A percentile compares a stretch with the other conserved stretches of the same genome.
phyloP scores from a whole-genome alignment of 345 rosid genomes.

The Camelina sativa region DNA sequence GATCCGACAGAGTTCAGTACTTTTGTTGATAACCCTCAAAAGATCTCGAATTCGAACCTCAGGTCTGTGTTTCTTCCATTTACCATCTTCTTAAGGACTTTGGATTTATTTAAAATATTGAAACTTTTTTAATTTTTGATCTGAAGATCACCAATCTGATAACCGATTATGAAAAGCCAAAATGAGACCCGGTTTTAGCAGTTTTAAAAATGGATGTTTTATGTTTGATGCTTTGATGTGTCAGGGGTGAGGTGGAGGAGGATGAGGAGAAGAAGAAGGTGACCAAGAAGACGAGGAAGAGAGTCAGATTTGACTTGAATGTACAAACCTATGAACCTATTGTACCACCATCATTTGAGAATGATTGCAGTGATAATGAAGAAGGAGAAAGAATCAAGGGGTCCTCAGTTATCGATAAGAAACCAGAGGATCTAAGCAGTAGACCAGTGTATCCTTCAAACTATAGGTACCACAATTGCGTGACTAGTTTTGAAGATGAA shows the following conservation, averaged over 20 bases:
- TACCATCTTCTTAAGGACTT: neutral
- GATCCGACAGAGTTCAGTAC: slow-evolving; percentile 45
- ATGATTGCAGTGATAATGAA: slow-evolving; percentile 50
- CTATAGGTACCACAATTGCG: slow-evolving; percentile 65
- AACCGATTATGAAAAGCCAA: slow-evolving; percentile 16
- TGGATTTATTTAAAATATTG: slow-evolving; percentile 2
- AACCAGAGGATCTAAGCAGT: slow-evolving; percentile 35
- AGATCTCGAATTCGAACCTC: slow-evolving; percentile 49
- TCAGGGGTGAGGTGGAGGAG: slow-evolving; percentile 32
- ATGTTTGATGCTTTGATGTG: neutral
- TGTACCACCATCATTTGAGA: slow-evolving; percentile 37
- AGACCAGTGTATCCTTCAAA: slow-evolving; percentile 51
- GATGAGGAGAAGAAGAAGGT: slow-evolving; percentile 45
- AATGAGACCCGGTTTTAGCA: slow-evolving; percentile 7
- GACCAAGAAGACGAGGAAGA: slow-evolving; percentile 61
- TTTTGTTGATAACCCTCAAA: slow-evolving; percentile 30
- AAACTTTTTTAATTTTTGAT: neutral
- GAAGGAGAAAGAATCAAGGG: slow-evolving; percentile 37
- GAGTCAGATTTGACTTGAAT: slow-evolving; percentile 86
- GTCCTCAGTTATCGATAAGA: slow-evolving; percentile 13
- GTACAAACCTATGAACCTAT: slow-evolving; percentile 77
- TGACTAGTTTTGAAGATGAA: slow-evolving; percentile 68
- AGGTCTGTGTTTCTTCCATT: slow-evolving; percentile 66
- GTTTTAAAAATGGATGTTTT: slow-evolving; percentile 1
- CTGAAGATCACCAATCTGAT: slow-evolving; percentile 3